Percentiles rank a stretch among this genome's conserved stretches.
These are phyloP conservation scores for Ambrosiella xylebori DNA, from an alignment of 2,329 filamentous ascomycete genomes.

Conservation along the genomic window DNA sequence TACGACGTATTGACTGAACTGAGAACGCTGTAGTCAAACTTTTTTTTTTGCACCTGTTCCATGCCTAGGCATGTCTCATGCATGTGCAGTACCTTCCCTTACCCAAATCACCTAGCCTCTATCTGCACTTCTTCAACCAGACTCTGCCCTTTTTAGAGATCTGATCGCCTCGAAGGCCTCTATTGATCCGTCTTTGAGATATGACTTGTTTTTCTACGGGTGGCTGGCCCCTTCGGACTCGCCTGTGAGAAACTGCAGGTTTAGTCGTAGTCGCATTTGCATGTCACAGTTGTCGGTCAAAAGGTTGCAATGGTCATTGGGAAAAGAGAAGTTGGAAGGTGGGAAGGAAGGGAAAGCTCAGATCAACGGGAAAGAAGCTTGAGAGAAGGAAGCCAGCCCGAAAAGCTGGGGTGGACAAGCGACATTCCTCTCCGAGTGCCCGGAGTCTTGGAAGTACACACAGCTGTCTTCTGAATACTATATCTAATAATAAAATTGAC, in stretches of 20 bases:
- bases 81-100: background rate
- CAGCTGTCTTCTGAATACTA: background rate
- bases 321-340: background rate
- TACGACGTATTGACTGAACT: background rate
- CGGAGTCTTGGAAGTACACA: background rate
- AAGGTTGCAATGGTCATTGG: background rate
- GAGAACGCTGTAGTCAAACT: background rate
- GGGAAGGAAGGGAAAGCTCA: conserved; percentile 4
- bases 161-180: background rate
- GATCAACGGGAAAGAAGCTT: conserved; percentile 2
- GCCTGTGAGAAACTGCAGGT: background rate
- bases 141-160: background rate
- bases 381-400: background rate
- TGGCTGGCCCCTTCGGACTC: background rate
- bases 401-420: background rate
- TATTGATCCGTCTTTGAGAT: background rate
- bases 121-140: background rate
- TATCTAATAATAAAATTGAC: no score
- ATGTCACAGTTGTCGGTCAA: conserved; percentile 3
- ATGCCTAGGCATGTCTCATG: background rate
- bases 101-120: background rate
- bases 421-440: background rate
- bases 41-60: background rate
- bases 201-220: background rate
- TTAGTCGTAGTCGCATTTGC: background rate